Base-by-base conservation (phyloP, 169 alveolate genomes). In the Plasmodium gallinaceum region DNA sequence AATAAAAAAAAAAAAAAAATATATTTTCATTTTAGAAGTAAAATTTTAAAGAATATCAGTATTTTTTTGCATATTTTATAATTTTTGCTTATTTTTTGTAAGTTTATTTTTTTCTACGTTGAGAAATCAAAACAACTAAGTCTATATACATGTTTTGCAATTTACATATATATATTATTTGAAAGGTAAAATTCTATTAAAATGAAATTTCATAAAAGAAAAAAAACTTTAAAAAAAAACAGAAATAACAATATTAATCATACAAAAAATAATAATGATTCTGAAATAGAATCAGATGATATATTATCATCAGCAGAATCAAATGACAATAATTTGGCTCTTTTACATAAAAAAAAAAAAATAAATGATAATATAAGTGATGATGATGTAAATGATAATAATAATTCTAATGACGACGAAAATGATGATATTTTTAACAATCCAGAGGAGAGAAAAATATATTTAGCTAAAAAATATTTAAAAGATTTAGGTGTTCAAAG, bases 371-470 rank as follows among this genome's bases (percentile, higher is more conserved):
- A 61, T 37, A 45, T 48, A 37, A 68, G 57, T 2, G 51, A 64
- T 42, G 89, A 52, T 32, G 62, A 43, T 46, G 74, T 37, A n/a
- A n/a, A 10, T 24, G 60, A 42, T 54, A 62, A 73, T 8, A 43
- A 73, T 9, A 26, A 62, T 7, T 37, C 72, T 24, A 51, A 62
- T 51, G 76, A 68, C 4, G 74, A 76, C 1, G 68, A 76, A 61
- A 45, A 76, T 20, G 75, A 69, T 24, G 51, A 78, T 57, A 43
- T 26, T 4, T 78, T 64, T 43, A 78, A 78, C 51, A 78, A 78
- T 45, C 89, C 89, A 57, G 89, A 78, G 51, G 89, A 78, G 57
- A 64, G 89, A 69, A 78, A 78, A 78, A 78, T 78, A 52, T 69
- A 78, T 69, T 46, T 78, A 57, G 89, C 89, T 10, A 78, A 78